Percentiles rank a stretch among this genome's conserved stretches.
Evolutionary conservation across 169 alveolate genomes (phyloP).

Genomic region (Neospora caninum): DNA sequence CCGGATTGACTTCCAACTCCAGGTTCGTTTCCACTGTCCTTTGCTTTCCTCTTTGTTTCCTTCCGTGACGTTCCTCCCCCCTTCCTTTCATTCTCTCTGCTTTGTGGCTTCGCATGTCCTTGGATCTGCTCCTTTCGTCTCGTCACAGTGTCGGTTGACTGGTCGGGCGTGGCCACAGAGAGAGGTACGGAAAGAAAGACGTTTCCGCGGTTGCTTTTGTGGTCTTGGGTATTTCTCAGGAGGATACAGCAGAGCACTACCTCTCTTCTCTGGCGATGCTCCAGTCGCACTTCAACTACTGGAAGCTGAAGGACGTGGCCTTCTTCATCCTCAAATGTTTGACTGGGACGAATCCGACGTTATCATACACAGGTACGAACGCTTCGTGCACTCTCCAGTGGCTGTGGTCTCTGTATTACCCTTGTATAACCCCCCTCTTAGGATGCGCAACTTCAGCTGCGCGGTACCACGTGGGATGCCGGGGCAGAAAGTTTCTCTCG

Average conservation of each 20-base stretch:
- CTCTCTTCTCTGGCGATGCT: slow-evolving; percentile 76
- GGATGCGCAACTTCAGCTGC: not conserved
- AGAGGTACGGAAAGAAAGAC: too few relatives aligned
- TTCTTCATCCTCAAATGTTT: slow-evolving; percentile 69
- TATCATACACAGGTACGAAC: slow-evolving; percentile 56
- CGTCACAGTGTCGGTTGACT: too few relatives aligned
- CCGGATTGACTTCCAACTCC: slow-evolving; percentile 26
- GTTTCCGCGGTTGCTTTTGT: too few relatives aligned
- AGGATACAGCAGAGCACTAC: slow-evolving; percentile 76
- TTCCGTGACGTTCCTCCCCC: too few relatives aligned
- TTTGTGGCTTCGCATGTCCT: too few relatives aligned
- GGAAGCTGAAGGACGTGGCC: slow-evolving; percentile 74
- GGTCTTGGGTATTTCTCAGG: slow-evolving; percentile 31
- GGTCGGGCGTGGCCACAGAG: too few relatives aligned
- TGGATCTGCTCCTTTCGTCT: too few relatives aligned
- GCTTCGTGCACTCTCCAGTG: not conserved
- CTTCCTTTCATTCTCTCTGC: too few relatives aligned
- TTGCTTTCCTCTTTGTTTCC: too few relatives aligned
- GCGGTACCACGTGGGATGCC: not conserved
- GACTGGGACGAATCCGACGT: slow-evolving; percentile 58
- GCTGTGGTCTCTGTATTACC: not conserved
- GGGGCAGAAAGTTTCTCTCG: not conserved
- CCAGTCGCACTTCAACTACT: slow-evolving; percentile 76
- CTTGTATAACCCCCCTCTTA: not conserved
- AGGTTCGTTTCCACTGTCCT: not conserved